Conservation (phyloP, 2,329 filamentous ascomycete genomes). For the Beauveria brongniartii region DNA sequence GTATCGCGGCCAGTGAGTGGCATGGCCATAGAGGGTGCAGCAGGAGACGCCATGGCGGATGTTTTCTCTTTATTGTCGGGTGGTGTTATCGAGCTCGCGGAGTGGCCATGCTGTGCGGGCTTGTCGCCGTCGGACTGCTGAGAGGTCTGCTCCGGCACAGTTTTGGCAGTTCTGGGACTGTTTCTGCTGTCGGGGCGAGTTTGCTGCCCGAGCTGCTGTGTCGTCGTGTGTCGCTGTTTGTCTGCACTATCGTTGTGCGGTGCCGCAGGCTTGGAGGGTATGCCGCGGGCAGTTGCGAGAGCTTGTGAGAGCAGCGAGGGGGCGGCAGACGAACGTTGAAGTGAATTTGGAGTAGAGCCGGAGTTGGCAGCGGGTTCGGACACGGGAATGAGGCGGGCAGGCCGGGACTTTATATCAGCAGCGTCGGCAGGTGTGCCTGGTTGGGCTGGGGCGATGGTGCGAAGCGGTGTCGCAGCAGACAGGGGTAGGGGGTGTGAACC, state of each 20-base stretch:
- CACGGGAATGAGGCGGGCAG: background rate
- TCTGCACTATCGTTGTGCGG: background rate
- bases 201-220: background rate
- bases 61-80: constrained; percentile 18
- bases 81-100: background rate
- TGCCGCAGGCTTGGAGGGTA: constrained; percentile 1
- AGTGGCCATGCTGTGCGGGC: background rate
- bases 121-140: background rate
- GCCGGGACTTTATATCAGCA: constrained; percentile 9
- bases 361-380: background rate
- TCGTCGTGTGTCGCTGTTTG: background rate
- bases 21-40: constrained; percentile 15
- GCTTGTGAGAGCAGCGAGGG: constrained; percentile 11
- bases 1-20: constrained; percentile 21
- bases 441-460: constrained; percentile 1
- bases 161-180: background rate
- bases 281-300: constrained; percentile 10
- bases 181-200: background rate
- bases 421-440: constrained; percentile 1
- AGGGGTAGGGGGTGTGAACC: constrained; percentile 6
- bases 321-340: background rate
- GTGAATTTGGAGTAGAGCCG: background rate
- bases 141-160: background rate
- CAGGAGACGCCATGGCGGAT: constrained; percentile 16
- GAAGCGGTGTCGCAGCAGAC: constrained; percentile 9